These are phyloP conservation scores for Pythium apleroticum DNA, from an alignment of 352 stramenopile species.

Conservation along the genomic window DNA sequence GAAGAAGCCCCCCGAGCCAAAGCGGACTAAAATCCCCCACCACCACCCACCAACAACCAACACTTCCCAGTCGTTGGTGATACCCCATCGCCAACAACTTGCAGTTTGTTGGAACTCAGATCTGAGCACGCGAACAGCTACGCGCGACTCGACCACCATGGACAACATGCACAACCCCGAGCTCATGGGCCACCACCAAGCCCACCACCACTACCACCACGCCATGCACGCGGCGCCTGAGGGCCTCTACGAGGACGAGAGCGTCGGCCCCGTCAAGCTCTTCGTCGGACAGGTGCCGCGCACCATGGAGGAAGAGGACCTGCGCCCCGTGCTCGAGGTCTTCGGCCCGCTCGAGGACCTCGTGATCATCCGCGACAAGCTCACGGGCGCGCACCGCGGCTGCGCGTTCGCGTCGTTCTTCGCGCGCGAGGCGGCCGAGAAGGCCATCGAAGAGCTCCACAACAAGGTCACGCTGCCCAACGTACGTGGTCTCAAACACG, in stretches of 20 bases:
- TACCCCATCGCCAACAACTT: background rate
- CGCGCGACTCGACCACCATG: constrained; percentile 9
- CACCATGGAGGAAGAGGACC: constrained; percentile 85
- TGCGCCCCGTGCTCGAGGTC: constrained; percentile 83
- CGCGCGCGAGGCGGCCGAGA: constrained; percentile 65
- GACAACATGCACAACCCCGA: constrained; percentile 22
- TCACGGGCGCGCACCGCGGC: constrained; percentile 82
- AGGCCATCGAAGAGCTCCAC: constrained; percentile 83
- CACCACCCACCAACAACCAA: background rate
- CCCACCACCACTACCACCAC: constrained; percentile 19
- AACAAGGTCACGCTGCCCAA: constrained; percentile 87
- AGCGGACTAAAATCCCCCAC: background rate
- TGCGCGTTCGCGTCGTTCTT: constrained; percentile 91
- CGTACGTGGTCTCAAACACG: constrained; percentile 19
- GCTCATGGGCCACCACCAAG: constrained; percentile 13
- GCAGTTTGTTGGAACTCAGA: background rate
- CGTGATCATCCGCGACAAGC: constrained; percentile 91
- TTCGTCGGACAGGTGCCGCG: constrained; percentile 88
- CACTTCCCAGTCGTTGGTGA: background rate
- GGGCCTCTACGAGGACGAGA: constrained; percentile 16
- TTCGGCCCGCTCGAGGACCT: constrained; percentile 86
- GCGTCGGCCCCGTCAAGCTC: constrained; percentile 65
- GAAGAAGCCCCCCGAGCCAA: background rate
- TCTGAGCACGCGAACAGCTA: constrained; percentile 3
- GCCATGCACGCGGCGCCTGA: background rate